Evolutionary conservation across 2,329 filamentous ascomycete species (phyloP).

Genomic region (Emericellopsis cladophorae): DNA sequence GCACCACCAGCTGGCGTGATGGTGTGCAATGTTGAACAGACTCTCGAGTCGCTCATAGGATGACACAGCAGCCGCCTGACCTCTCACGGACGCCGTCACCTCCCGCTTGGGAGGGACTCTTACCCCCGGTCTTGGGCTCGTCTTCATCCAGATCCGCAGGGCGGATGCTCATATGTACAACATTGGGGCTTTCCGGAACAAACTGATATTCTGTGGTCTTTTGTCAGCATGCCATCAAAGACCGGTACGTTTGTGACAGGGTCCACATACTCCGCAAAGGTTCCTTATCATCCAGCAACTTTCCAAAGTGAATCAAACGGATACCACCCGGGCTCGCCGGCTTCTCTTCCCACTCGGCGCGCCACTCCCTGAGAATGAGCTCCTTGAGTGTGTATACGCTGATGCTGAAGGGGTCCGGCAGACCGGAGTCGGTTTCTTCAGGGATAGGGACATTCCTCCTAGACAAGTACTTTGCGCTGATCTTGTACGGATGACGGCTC

Average conservation of each 20-base stretch:
- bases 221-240: not conserved
- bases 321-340: slow-evolving; percentile 83
- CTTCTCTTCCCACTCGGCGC: slow-evolving; percentile 79
- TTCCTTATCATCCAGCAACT: slow-evolving; percentile 80
- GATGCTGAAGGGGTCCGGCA: slow-evolving; percentile 72
- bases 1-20: no score
- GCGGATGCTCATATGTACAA: slow-evolving; percentile 90
- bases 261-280: slow-evolving; percentile 60
- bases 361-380: slow-evolving; percentile 85
- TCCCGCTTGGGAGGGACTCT: slow-evolving; percentile 24
- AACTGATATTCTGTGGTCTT: slow-evolving; percentile 59
- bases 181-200: slow-evolving; percentile 60
- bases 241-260: not conserved
- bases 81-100: slow-evolving; percentile 27
- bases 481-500: slow-evolving; percentile 76
- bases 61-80: slow-evolving; percentile 34
- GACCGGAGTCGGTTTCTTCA: slow-evolving; percentile 44
- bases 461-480: slow-evolving; percentile 74
- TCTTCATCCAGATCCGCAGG: slow-evolving; percentile 79
- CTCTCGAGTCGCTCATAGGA: slow-evolving; percentile 24
- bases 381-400: slow-evolving; percentile 92
- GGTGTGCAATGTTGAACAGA: no score
- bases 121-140: slow-evolving; percentile 56
- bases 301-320: slow-evolving; percentile 82
- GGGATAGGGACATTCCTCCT: slow-evolving; percentile 71